Conservation (phyloP, 805 yeast genomes). For the Metschnikowia chrysomelidarum region DNA sequence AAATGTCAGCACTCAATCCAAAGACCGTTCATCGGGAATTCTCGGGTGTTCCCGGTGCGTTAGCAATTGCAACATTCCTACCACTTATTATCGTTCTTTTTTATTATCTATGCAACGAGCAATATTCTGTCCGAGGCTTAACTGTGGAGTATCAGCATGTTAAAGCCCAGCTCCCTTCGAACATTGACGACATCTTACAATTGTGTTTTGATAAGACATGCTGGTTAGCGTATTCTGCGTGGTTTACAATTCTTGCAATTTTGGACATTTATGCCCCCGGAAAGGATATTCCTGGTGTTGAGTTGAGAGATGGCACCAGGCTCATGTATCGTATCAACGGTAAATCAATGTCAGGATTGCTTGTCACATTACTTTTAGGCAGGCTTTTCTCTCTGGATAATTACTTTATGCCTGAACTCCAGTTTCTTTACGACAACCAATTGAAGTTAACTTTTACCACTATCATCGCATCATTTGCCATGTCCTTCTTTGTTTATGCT, state of each 20-base stretch:
- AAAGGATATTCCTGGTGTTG: conserved; percentile 57
- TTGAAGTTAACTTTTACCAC: conserved; percentile 63
- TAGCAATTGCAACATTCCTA: conserved; percentile 60
- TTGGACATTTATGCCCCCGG: conserved; percentile 74
- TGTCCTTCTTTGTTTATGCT: conserved; percentile 66
- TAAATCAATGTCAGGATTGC: conserved; percentile 46
- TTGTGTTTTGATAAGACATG: conserved; percentile 44
- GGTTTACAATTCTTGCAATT: conserved; percentile 68
- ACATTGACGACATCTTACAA: conserved; percentile 21
- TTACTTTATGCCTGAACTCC: conserved; percentile 73
- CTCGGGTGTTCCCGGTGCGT: conserved; percentile 73
- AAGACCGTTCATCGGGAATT: conserved; percentile 70
- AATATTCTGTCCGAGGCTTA: conserved; percentile 51
- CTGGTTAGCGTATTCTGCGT: conserved; percentile 63
- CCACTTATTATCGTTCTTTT: conserved; percentile 63
- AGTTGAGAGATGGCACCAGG: conserved; percentile 70
- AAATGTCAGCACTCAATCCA: conserved; percentile 56
- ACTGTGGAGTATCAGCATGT: conserved; percentile 41
- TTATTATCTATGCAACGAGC: conserved; percentile 60
- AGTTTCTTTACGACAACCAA: conserved; percentile 67
- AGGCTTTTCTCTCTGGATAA: conserved; percentile 49
- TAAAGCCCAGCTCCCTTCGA: conserved; percentile 32
- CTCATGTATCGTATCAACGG: conserved; percentile 85
- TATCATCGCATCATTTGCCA: conserved; percentile 57
- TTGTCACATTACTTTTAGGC: conserved; percentile 39